Evolutionary conservation across 768 basidiomycete species (phyloP), one percentile per base, ranked within the genome.

Genomic region (Naganishia kalamii): DNA sequence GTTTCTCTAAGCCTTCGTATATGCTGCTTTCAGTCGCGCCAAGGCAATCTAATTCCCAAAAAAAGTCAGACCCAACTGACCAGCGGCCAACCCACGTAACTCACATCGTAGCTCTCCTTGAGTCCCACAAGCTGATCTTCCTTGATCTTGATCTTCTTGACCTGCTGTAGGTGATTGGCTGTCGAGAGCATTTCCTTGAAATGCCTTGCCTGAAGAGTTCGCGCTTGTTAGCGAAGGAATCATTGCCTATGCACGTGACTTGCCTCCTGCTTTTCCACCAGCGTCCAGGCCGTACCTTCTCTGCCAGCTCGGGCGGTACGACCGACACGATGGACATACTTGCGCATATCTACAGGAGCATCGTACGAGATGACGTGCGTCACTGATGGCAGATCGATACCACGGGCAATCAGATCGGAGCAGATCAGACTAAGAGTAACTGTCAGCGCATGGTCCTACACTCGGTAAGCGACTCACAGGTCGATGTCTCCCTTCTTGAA

Each of bases 271-370:
- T 92, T 88, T 80, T 98, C 96, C 7, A 98, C 89, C 71, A 98
- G 78, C 1, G 88, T 89, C 94, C 94, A 99, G 1, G 93, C 92
- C 68, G 88, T 85, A 6, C 96, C 96, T 23, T 80, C 79, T 49
- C 88, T 82, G 8, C 96, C 96, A 3, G 96, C 96, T 57, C 96
- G 84, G 2, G 96, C 96, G 5, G 96, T 98, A 47, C 96, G 84
- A 23, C 96, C 96, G 10, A 93, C 94, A 60, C 96, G 87, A 77
- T 99, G 96, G 12, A 99, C 90, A 73, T 99, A 99, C 77, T 98
- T 98, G 57, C 91, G 84, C 85, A 97, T 92, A 76, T 98, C 96
- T n/a, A 96, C 84, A 10, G 96, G 93, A 1, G 85, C 87, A 75
- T 99, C 96, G 76, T 99, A 98, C 72, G 88, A 92, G 50, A 99